Evolutionary conservation across 176 grass and related monocot species (phyloP).

Genomic region (Dendrocalamus sinicus): DNA sequence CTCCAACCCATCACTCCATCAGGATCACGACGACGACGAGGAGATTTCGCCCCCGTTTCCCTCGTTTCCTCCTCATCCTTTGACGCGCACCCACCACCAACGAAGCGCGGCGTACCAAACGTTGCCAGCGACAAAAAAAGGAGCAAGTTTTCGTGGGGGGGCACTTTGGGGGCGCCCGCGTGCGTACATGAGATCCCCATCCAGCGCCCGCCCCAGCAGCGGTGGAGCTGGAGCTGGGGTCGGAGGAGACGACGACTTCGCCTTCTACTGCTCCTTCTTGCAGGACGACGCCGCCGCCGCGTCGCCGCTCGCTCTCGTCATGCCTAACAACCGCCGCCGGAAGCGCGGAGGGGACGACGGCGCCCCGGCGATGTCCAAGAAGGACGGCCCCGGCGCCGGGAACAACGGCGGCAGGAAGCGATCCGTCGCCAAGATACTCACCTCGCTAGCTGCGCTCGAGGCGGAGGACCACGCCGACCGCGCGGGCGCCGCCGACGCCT

Average conservation of each 20-base stretch:
- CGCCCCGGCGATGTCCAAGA: neutral
- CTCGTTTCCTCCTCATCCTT: neutral
- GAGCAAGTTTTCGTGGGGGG: neutral
- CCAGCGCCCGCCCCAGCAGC: constrained; percentile 44
- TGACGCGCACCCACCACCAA: constrained; percentile 45
- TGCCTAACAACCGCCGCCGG: constrained; percentile 61
- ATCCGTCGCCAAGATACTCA: constrained; percentile 71
- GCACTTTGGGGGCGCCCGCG: neutral
- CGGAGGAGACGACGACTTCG: constrained; percentile 61
- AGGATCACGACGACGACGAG: neutral
- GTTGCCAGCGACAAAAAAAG: neutral
- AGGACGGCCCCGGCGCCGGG: neutral
- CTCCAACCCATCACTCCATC: neutral
- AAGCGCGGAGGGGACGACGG: constrained; percentile 36
- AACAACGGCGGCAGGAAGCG: constrained; percentile 62
- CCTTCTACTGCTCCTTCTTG: constrained; percentile 79
- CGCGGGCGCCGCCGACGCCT: constrained; percentile 48
- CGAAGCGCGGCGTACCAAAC: neutral
- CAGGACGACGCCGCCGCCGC: constrained; percentile 45
- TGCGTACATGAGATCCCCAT: constrained; percentile 69
- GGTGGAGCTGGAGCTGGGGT: constrained; percentile 17
- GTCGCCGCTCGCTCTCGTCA: constrained; percentile 34
- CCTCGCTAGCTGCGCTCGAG: constrained; percentile 71
- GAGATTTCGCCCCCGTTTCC: neutral
- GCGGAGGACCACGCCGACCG: constrained; percentile 70